Base-by-base conservation (phyloP, 352 stramenopile species). In the Pythium phragmiticola region DNA sequence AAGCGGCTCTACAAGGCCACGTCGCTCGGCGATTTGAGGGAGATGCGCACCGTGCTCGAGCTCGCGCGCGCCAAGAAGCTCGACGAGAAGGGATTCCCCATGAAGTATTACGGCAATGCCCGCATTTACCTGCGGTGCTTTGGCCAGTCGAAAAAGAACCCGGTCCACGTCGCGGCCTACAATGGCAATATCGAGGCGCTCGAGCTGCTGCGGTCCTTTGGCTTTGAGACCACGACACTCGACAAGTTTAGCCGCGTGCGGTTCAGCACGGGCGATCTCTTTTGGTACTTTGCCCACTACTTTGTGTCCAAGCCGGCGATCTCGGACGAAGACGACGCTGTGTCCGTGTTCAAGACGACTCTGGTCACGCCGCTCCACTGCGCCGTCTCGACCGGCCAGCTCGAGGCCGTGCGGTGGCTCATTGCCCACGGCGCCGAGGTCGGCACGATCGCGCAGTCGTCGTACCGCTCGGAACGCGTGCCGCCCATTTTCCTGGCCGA, bases 401-500 rank as follows among this genome's bases (percentile, higher is more conserved):
- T 92, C 2, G 82, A 87, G 28, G 83, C 86, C 8, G 86, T 94
- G 5, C 77, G 76, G 1, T 94, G 81, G 82, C 70, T 94, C 0
- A 63, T 94, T 41, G 69, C 77, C 14, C 84, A 87, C 56, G 79
- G 84, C 57, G 86, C 82, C 7, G 77, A 92, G 34, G 86, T 93
- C 19, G 90, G 92, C 16, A 51, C 85, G n/a, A 88, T 84, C 54
- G 89, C 86, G 39, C 83, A 83, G 53, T 94, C 86, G 30, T 88
- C 82, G 7, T 85, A 82, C 30, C 77, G 84, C 7, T 75, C 69
- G 23, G 86, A 94, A 55, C 73, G 80, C 8, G 49, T 93, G 19
- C 84, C 84, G 26, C 84, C 86, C 7, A 87, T 94, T 64, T 94
- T 94, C 55, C 47, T 92, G 0, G 86, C 82, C 4, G 86, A 94